Evolutionary conservation across 2,329 filamentous ascomycete species (phyloP).

Genomic region (Beauveria rudraprayagi): DNA sequence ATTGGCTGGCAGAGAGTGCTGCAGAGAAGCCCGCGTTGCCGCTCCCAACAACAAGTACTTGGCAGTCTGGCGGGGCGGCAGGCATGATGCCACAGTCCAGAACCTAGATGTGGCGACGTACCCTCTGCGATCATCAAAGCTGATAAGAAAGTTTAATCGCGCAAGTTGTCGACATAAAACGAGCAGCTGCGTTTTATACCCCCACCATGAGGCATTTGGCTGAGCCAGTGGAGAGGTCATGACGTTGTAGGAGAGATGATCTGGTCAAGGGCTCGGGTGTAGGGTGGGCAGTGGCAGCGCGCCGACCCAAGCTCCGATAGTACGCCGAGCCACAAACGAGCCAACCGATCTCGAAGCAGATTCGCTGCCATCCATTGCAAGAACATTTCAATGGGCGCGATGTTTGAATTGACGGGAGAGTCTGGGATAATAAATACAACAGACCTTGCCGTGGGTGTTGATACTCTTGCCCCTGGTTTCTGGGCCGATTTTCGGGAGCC

Average conservation of each 20-base stretch:
- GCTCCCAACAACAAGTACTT: constrained; percentile 49
- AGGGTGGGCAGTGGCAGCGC: not conserved
- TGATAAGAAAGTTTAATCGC: not conserved
- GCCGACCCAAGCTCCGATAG: constrained; percentile 1
- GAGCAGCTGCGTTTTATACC: not conserved
- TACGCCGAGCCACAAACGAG: not conserved
- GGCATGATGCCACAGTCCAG: not conserved
- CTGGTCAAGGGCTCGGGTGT: not conserved
- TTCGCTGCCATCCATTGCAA: not conserved
- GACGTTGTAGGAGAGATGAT: not conserved
- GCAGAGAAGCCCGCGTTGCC: constrained; percentile 59
- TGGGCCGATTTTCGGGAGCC: not conserved
- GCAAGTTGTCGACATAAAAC: not conserved
- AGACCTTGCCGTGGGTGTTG: not conserved
- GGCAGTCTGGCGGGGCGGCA: constrained; percentile 10
- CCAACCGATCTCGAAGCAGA: not conserved
- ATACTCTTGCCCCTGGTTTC: not conserved
- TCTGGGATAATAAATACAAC: not conserved
- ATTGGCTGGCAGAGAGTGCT: constrained; percentile 46
- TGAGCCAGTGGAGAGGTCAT: not conserved
- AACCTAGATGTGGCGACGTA: not conserved
- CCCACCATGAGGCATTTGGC: not conserved
- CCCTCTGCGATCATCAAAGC: not conserved
- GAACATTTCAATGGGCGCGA: not conserved
- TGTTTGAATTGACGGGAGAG: not conserved